Percentiles rank a stretch among this genome's conserved stretches.
phyloP scores from a whole-genome alignment of 116 monocot genomes.

The Papilionanthe hybrid region DNA sequence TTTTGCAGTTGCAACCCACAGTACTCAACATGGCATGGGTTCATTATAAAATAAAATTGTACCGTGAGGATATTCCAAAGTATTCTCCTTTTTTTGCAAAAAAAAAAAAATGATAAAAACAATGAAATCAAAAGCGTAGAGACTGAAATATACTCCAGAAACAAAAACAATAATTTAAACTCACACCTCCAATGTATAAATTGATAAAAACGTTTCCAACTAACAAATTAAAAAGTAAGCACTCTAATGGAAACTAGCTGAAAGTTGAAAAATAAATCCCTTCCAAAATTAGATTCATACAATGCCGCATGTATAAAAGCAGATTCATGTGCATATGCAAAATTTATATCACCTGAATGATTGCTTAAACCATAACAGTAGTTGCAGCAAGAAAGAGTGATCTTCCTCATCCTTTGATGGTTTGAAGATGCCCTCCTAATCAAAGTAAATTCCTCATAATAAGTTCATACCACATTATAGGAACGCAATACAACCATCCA shows the following conservation, averaged over 20 bases:
- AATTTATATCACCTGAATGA: constrained; percentile 68
- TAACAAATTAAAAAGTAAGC: neutral
- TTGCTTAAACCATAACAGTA: constrained; percentile 85
- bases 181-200: neutral
- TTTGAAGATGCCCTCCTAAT: constrained; percentile 70
- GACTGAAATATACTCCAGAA: neutral
- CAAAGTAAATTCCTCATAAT: neutral
- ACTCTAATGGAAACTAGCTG: neutral
- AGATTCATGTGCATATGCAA: neutral
- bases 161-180: neutral
- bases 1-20: neutral
- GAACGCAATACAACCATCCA: neutral
- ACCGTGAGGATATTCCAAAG: neutral
- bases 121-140: neutral
- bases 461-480: neutral
- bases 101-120: neutral
- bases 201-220: neutral
- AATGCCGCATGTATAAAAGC: neutral
- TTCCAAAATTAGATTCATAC: neutral
- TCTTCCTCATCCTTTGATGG: constrained; percentile 70
- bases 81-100: neutral
- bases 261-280: neutral
- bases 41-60: no score
- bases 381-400: constrained; percentile 83
- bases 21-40: neutral